Base-by-base conservation (phyloP, 768 basidiomycete genomes). In the Erythrobasidium yunnanense region DNA sequence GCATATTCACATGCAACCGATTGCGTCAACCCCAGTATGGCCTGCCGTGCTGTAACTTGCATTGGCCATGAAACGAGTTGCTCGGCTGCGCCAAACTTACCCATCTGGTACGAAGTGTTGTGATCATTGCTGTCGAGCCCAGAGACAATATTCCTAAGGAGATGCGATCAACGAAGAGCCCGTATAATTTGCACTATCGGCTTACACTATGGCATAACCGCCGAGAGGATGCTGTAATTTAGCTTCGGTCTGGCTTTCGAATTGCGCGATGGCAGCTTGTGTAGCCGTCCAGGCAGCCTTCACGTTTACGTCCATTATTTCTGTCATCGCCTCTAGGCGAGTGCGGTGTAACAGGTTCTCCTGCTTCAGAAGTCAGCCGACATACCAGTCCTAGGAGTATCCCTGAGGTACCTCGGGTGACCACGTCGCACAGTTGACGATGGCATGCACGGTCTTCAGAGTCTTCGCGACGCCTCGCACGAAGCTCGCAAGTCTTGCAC, bases 181-280 rank as follows among this genome's bases (percentile, higher is more conserved):
- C 38, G 38, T 42, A 11, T n/a, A n/a, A n/a, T 11, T 42, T n/a
- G 38, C n/a, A 42, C n/a, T 5, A 42, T 30, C 25, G 54, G 7
- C 54, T n/a, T n/a, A 63, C 60, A 63, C 60, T 50, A 63, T 63
- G 27, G 42, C 18, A 51, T 63, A 63, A 6, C 60, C 60, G 32
- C 49, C 45, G 3, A 5, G 18, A 4, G 60, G 60, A 4, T 29
- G 46, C 4, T 49, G 33, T 18, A 63, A 17, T 29, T 63, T 49
- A 33, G 46, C 32, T 6, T 63, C 60, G 22, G 49, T 63, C 46
- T 63, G 60, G 18, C 22, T 13, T 27, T 63, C 60, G 47, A 63
- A 63, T 29, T 51, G 60, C 3, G 29, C 29, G 2, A 63, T 49
- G 29, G 60, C 60, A 15, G 60, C 25, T 51, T 63, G 60, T 6